Evolutionary conservation across 768 basidiomycete species (phyloP).

Genomic region (Macrolepiota albuminosa): DNA sequence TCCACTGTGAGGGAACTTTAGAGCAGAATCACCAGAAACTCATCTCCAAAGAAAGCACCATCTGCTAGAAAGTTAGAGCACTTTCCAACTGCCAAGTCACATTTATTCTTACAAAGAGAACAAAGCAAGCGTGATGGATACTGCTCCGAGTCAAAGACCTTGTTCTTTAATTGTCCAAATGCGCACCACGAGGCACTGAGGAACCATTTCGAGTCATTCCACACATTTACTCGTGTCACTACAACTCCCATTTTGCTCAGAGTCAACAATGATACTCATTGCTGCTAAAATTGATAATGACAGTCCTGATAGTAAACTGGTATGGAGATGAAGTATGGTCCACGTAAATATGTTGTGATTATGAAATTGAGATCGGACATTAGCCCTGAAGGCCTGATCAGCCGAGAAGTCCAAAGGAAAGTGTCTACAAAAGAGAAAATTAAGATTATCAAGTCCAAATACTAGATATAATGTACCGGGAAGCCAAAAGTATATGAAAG

Average conservation of each 20-base stretch:
- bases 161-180: background rate
- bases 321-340: too few relatives aligned
- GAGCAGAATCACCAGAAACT: too few relatives aligned
- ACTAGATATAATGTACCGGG: background rate
- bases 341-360: too few relatives aligned
- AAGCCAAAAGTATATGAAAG: background rate
- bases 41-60: too few relatives aligned
- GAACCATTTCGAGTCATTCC: background rate
- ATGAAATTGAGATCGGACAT: too few relatives aligned
- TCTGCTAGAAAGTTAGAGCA: too few relatives aligned
- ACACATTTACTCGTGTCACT: background rate
- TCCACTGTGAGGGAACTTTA: too few relatives aligned
- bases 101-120: background rate
- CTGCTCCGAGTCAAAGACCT: background rate
- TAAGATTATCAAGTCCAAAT: background rate
- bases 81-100: background rate
- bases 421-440: background rate
- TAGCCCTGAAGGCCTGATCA: too few relatives aligned
- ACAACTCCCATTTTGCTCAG: too few relatives aligned
- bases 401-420: background rate
- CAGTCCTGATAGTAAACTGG: too few relatives aligned
- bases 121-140: background rate
- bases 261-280: too few relatives aligned
- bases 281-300: too few relatives aligned
- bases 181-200: background rate